Base-by-base conservation (phyloP, 139 green algal genomes). In the Asterochloris erici region DNA sequence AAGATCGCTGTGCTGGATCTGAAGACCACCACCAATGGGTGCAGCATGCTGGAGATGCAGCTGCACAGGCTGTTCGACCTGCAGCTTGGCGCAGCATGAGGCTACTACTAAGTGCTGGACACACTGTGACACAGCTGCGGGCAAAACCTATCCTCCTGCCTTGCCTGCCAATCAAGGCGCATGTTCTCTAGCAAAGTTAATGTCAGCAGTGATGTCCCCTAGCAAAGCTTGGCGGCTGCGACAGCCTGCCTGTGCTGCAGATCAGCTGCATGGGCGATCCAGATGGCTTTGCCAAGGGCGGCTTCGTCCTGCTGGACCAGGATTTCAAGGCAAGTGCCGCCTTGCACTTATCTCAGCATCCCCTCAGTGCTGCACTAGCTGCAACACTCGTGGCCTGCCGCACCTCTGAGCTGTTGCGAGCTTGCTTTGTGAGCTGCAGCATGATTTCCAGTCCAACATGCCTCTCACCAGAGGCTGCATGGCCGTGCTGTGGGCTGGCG, bases 281-380 rank as follows among this genome's bases (percentile, higher is more conserved):
- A 16, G 79, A 93, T 17, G 91, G 88, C 27, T 85, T 93, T 54
- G 86, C 78, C 60, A 86, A 88, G 28, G 93, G 91, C 69, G 86
- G 86, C 26, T 97, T 96, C 77, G 13, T 97, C n/a, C 84, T 97
- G n/a, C 86, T 97, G n/a, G 89, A 96, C 77, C 68, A 88, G 23
- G 85, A 95, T 24, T 89, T 97, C 73, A 91, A 92, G 81, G 88
- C 66, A 71, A 71, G 66, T 71, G 17, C 66, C 10, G 66, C 17
- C 66, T 26, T 71, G 66, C 66, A 71, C 21, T 23, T 81, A n/a
- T 28, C 60, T 19, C 0, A n/a, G 27, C 74, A 79, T 14, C 12
- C 27, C 38, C 15, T 38, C 27, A 66, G 10, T 78, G 29, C 19
- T 26, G 23, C 38, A 79, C 14, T 11, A 11, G 11, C 74, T 79